Base-by-base conservation (phyloP, 345 rosid species). In the Heritiera littoralis region DNA sequence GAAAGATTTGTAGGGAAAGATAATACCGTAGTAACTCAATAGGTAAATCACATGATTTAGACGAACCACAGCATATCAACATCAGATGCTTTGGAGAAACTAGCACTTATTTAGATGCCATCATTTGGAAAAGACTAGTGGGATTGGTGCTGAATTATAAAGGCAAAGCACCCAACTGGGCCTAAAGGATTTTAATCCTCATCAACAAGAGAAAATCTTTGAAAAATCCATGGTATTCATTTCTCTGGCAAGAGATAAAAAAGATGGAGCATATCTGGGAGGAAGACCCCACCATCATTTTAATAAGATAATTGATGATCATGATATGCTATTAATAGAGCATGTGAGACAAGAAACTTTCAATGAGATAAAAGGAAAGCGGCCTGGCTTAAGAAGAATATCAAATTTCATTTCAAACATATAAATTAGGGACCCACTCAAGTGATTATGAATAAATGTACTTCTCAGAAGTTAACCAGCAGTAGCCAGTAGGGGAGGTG, bases 151-250 rank as follows among this genome's bases (percentile, higher is more conserved):
- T 43, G 45, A 43, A 43, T 43, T 43, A 6, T 6, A 6, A 41
- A 41, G 43, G 43, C 45, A 43, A 6, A 43, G 45, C 45, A 43
- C 45, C 45, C 45, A 43, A 43, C 8, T 43, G 45, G 45, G 59
- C 49, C 20, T 71, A 71, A 30, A 49, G 72, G 52, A 67, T 43
- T 45, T 18, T 56, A 56, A 32, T 68, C 45, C 20, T 65, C 69
- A 35, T 7, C 13, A 45, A 15, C 69, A 69, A 18, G 30, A 45
- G 49, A 43, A 2, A 18, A 64, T 32, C 28, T 9, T 6, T 30
- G 6, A 72, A 38, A 12, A 5, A 2, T 17, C 4, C 23, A 73
- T 15, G 46, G 13, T 20, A 35, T 35, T 23, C 28, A 23, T 66
- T 15, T 15, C 18, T 6, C 35, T 65, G 20, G 20, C n/a, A 65